Evolutionary conservation across 2,329 filamentous ascomycete genomes (phyloP), one percentile per base, ranked within the genome.

Genomic region (Nemania sp.): DNA sequence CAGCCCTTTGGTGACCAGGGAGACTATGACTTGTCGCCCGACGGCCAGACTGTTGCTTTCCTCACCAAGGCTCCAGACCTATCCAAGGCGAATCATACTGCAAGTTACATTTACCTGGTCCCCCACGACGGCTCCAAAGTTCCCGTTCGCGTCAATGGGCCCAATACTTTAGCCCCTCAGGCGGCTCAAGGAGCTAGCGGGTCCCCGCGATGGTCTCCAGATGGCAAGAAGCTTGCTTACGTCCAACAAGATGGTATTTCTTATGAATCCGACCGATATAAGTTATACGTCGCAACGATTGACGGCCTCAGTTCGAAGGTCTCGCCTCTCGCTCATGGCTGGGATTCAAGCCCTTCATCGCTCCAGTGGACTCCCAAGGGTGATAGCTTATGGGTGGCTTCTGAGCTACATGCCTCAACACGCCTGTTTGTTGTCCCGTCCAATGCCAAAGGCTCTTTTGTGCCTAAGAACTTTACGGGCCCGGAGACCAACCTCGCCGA

Each of bases 51-150:
- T 20, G 64, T 69, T 43, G 67, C 67, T 24, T 69, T 69, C 38
- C 64, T 69, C 1, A 69, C 67, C 6, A 69, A 69, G 41, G 67
- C 67, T 2, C 67, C 67, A 15, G 67, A 69, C 15, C 35, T 69
- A 8, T 51, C 67, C 5, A 69, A 69, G 29, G 67, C 67, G 22
- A 69, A 69, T 20, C 41, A 67, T 5, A 69, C 67, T 7, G 64
- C 67, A 29, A 69, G 67, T n/a, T 69, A 69, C 15, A 67, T 69
- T 18, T 69, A 69, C 26, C 15, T 69, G 15, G 64, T 67, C 7
- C 64, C 67, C 2, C 67, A 69, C 20, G 67, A 69, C 24, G 64
- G 64, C 2, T 67, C 67, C 38, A 38, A 61, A 24, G 56, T 27
- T n/a, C 57, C 67, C 51, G 64, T 69, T n/a, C 29, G 13, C 10